Conservation (phyloP, 2,329 filamentous ascomycete species). For the Penicillium fuscoglaucum region DNA sequence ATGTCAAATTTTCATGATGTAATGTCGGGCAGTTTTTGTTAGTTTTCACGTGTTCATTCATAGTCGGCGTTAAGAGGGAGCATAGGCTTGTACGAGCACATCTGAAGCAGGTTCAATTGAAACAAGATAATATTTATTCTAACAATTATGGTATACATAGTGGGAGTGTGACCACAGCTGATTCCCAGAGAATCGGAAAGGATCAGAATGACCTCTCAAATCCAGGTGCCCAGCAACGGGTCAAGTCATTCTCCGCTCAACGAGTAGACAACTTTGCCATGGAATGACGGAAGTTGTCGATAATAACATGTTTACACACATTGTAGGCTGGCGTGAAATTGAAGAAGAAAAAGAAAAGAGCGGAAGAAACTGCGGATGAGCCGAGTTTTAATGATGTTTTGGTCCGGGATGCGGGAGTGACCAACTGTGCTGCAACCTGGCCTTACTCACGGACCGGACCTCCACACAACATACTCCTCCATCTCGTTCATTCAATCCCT, state of each 20-base stretch:
- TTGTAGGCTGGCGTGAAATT: constrained; percentile 53
- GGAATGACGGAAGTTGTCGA: constrained; percentile 54
- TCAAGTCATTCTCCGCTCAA: constrained; percentile 64
- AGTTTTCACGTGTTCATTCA: not conserved
- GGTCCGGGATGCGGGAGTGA: constrained; percentile 36
- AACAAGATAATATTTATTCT: not conserved
- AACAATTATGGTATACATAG: not conserved
- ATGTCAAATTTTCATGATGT: constrained; percentile 51
- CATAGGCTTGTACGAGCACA: constrained; percentile 1
- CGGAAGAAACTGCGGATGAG: constrained; percentile 24
- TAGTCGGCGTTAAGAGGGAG: constrained; percentile 16
- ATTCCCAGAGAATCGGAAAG: constrained; percentile 67
- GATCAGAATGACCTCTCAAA: constrained; percentile 65
- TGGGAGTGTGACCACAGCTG: constrained; percentile 64
- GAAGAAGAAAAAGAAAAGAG: constrained; percentile 45
- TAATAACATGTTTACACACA: constrained; percentile 55
- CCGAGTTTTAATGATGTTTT: constrained; percentile 32
- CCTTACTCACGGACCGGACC: constrained; percentile 40
- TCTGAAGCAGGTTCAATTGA: not conserved
- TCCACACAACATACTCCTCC: constrained; percentile 41
- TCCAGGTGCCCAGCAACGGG: constrained; percentile 72
- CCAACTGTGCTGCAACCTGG: constrained; percentile 48
- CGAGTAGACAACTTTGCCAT: constrained; percentile 65
- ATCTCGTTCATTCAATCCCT: constrained; percentile 29
- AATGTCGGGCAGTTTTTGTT: constrained; percentile 22